Conservation (phyloP, 805 yeast genomes). For the Saccharomycodes ludwigii region DNA sequence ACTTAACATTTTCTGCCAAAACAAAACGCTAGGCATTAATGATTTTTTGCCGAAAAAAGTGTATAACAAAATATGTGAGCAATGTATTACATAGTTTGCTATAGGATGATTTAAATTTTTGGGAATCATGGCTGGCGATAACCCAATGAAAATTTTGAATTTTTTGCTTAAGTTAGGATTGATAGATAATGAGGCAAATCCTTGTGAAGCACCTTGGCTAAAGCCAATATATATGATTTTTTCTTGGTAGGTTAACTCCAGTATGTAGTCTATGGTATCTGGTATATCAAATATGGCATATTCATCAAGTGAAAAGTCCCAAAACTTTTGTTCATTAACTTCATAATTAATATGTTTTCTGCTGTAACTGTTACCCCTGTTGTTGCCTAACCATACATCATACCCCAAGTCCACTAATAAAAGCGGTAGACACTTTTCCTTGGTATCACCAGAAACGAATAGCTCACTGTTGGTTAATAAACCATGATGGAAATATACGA, state of each 20-base stretch:
- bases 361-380: slow-evolving; percentile 77
- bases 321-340: slow-evolving; percentile 35
- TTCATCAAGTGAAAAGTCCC: slow-evolving; percentile 80
- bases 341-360: slow-evolving; percentile 15
- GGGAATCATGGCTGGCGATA: slow-evolving; percentile 85
- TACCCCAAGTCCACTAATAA: slow-evolving; percentile 68
- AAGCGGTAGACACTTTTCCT: slow-evolving; percentile 48
- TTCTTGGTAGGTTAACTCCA: slow-evolving; percentile 32
- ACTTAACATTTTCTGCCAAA: slow-evolving; percentile 62
- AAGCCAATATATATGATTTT: slow-evolving; percentile 62
- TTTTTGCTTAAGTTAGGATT: slow-evolving; percentile 43
- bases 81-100: slow-evolving; percentile 52
- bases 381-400: slow-evolving; percentile 93
- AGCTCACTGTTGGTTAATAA: slow-evolving; percentile 67
- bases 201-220: slow-evolving; percentile 81
- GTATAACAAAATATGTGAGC: slow-evolving; percentile 56
- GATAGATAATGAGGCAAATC: slow-evolving; percentile 58
- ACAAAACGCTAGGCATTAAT: slow-evolving; percentile 48
- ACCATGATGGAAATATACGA: slow-evolving; percentile 76
- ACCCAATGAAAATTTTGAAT: slow-evolving; percentile 45
- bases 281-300: slow-evolving; percentile 80
- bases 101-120: slow-evolving; percentile 60
- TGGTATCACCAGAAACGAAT: slow-evolving; percentile 33
- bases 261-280: slow-evolving; percentile 55
- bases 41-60: slow-evolving; percentile 54